Base-by-base conservation (phyloP, 2,329 filamentous ascomycete species). In the Aspergillus hortae region DNA sequence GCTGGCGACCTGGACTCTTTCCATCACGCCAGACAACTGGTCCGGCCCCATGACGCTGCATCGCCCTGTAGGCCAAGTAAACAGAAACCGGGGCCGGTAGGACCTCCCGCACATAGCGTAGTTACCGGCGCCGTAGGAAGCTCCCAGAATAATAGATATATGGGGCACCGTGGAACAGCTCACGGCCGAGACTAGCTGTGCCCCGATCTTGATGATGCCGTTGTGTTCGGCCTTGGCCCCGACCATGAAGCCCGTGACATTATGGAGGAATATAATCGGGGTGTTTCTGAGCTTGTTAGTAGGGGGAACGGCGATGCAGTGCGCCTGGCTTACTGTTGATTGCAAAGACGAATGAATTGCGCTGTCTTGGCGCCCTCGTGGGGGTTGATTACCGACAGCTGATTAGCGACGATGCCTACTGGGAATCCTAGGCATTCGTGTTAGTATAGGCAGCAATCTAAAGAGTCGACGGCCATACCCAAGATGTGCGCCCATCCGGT, bases 161-260 rank as follows among this genome's bases (percentile, higher is more conserved):
- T 76, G 73, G 1, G 74, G 74, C 0, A 77, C 74, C 2, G 65
- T 69, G 4, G 73, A 76, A 48, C 68, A 72, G 52, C 66, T 70
- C 7, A 77, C 75, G 1, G 75, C 75, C 0, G 72, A 73, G 11
- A 77, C 74, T 5, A 77, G 63, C 53, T 76, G 74, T 0, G 75
- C 74, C 7, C 75, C 75, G 35, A 63, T 64, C 45, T 76, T 76
- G 59, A 77, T 77, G 54, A 77, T 74, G 4, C 66, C 71, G 0
- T 68, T 67, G 46, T 72, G 72, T 47, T 78, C 75, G 4, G 74
- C 71, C 51, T 75, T 74, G 5, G 69, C 57, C 3, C 75, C 75
- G 3, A 78, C 74, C 74, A 78, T 78, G 61, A 78, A 78, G 1
- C 75, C 75, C 0, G 75, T 77, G 0, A 77, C 74, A 41, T 77